A percentile compares a stretch with the other conserved stretches of the same genome.
Conservation (phyloP, 352 stramenopile species). For the Elongisporangium senticosum region DNA sequence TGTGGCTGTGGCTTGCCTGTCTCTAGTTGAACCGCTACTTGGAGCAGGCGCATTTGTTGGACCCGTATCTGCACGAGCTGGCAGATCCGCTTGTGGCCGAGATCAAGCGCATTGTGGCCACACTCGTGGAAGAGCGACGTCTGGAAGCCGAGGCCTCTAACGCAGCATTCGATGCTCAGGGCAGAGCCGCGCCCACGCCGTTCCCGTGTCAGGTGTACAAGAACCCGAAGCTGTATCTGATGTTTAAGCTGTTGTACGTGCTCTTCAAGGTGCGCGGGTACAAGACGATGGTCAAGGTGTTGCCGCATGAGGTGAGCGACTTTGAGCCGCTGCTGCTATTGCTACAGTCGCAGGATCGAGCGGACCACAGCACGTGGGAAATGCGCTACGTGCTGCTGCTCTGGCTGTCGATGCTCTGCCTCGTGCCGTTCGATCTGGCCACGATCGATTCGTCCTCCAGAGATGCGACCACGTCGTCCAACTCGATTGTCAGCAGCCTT, state of each 20-base stretch:
- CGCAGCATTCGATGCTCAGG: not conserved
- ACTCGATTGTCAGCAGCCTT: conserved; percentile 73
- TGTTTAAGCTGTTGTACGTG: conserved; percentile 93
- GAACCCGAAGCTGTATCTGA: conserved; percentile 67
- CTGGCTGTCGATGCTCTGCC: conserved; percentile 97
- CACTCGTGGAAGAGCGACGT: conserved; percentile 22
- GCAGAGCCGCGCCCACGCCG: not conserved
- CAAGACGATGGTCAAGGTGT: conserved; percentile 94
- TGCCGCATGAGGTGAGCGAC: conserved; percentile 95
- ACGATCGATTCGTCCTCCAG: conserved; percentile 91
- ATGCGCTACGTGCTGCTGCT: conserved; percentile 90
- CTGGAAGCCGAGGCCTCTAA: not conserved
- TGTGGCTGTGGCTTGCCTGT: conserved; percentile 3
- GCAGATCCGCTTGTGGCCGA: conserved; percentile 62
- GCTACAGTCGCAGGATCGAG: conserved; percentile 82
- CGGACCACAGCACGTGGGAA: conserved; percentile 66
- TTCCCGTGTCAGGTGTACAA: conserved; percentile 79
- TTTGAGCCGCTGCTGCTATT: conserved; percentile 93
- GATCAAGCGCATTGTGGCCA: conserved; percentile 51
- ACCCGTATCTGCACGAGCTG: conserved; percentile 77
- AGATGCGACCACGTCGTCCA: conserved; percentile 8
- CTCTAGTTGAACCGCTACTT: conserved; percentile 79
- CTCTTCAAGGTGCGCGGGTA: conserved; percentile 95
- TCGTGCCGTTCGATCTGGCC: conserved; percentile 97
- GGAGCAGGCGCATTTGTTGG: conserved; percentile 88